phyloP scores from a whole-genome alignment of 441 rosid genomes.

The Syzygium syzygioides region DNA sequence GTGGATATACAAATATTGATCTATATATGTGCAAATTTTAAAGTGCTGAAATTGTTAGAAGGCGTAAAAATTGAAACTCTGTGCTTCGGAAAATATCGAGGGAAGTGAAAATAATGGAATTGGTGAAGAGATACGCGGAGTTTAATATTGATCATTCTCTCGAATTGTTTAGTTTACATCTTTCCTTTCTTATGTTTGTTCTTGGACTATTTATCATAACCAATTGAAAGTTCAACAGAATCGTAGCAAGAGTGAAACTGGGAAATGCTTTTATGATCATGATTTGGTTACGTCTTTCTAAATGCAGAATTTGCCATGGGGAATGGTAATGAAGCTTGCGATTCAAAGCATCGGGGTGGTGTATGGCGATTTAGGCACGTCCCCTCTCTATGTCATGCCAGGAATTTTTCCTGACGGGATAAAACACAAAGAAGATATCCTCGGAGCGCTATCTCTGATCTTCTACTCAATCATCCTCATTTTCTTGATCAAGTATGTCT shows the following conservation, averaged over 20 bases:
- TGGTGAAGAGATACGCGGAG: background rate
- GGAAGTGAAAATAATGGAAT: background rate
- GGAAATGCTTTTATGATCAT: background rate
- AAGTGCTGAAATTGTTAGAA: background rate
- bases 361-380: constrained; percentile 29
- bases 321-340: constrained; percentile 1
- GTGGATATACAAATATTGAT: too few species aligned
- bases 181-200: background rate
- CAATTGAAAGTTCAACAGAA: background rate
- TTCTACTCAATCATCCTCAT: constrained; percentile 30
- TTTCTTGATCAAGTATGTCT: constrained; percentile 29
- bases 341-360: constrained; percentile 37
- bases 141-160: background rate
- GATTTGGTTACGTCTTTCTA: background rate
- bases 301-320: background rate
- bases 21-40: background rate
- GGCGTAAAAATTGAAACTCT: background rate
- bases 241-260: background rate
- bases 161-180: background rate
- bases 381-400: constrained; percentile 26
- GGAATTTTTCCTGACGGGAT: constrained; percentile 19
- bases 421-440: constrained; percentile 19
- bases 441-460: constrained; percentile 27
- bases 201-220: background rate
- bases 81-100: background rate